Percentiles rank a stretch among this genome's conserved stretches.
These are phyloP conservation scores for Debaryomycetaceae sp. DNA, from an alignment of 1,139 yeast species.

Conservation along the genomic window DNA sequence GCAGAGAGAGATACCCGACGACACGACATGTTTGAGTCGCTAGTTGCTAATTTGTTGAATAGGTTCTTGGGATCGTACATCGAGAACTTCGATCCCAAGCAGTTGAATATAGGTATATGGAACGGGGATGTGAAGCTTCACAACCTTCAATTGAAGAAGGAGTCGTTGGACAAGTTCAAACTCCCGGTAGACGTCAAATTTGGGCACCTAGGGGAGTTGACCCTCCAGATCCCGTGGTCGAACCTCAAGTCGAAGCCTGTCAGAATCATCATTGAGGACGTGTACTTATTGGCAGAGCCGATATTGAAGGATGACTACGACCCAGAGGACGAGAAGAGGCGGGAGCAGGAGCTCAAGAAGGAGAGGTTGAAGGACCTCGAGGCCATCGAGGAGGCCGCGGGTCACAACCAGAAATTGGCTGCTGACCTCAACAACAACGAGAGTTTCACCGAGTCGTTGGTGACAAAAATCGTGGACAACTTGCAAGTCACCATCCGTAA, in stretches of 20 bases:
- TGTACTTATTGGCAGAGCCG: slow-evolving; percentile 79
- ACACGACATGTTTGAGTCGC: slow-evolving; percentile 50
- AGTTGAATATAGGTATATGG: slow-evolving; percentile 94
- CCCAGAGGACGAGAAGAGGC: slow-evolving; percentile 59
- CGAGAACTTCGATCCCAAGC: slow-evolving; percentile 93
- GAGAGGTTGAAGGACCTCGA: slow-evolving; percentile 71
- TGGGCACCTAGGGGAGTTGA: slow-evolving; percentile 87
- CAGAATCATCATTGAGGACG: slow-evolving; percentile 83
- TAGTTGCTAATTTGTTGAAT: slow-evolving; percentile 53
- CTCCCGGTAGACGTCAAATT: slow-evolving; percentile 86
- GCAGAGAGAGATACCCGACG: background rate
- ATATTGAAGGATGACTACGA: slow-evolving; percentile 51
- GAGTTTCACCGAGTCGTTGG: slow-evolving; percentile 79
- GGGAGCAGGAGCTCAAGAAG: slow-evolving; percentile 64
- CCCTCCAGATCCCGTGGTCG: slow-evolving; percentile 95
- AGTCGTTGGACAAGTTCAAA: slow-evolving; percentile 79
- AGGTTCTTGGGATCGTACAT: slow-evolving; percentile 68
- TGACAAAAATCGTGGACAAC: slow-evolving; percentile 89
- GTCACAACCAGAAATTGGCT: slow-evolving; percentile 35
- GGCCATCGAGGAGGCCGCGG: slow-evolving; percentile 44
- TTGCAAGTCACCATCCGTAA: slow-evolving; percentile 89
- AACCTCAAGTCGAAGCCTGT: slow-evolving; percentile 92
- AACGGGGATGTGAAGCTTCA: slow-evolving; percentile 90
- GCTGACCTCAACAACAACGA: slow-evolving; percentile 56
- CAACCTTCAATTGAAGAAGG: slow-evolving; percentile 72